Conservation (phyloP, 1,284 basidiomycete species). For the Bothia castanella region DNA sequence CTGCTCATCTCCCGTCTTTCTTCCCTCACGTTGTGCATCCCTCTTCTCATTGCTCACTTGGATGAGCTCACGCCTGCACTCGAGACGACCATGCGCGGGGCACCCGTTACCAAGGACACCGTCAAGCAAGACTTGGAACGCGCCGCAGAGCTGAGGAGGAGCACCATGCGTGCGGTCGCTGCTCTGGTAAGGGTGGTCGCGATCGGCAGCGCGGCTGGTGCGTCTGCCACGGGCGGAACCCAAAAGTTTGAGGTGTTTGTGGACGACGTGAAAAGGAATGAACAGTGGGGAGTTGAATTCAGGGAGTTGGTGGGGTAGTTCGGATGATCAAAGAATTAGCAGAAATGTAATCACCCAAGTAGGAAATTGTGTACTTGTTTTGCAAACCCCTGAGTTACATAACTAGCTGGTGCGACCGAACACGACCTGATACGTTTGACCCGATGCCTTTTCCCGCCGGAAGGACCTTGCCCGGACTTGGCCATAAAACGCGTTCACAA, state of each 20-base stretch:
- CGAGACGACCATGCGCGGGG: constrained; percentile 88
- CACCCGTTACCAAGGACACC: constrained; percentile 86
- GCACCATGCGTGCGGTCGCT: constrained; percentile 80
- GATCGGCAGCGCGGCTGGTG: constrained; percentile 51
- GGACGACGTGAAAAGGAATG: constrained; percentile 59
- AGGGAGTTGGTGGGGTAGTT: constrained; percentile 49
- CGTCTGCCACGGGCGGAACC: constrained; percentile 39
- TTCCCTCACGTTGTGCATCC: constrained; percentile 52
- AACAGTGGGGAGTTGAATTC: constrained; percentile 65
- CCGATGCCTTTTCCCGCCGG: too few species aligned
- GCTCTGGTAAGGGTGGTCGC: constrained; percentile 73
- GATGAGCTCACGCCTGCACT: constrained; percentile 84
- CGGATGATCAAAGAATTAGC: constrained; percentile 10
- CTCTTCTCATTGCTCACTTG: constrained; percentile 54
- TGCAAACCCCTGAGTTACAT: too few species aligned
- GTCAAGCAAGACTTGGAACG: constrained; percentile 98
- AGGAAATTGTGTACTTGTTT: background rate
- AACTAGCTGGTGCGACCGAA: too few species aligned
- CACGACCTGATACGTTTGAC: too few species aligned
- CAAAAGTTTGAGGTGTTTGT: constrained; percentile 73
- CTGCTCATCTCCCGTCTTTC: constrained; percentile 93
- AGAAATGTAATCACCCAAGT: constrained; percentile 1
- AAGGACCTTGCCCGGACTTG: constrained; percentile 16
- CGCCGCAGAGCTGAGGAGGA: constrained; percentile 86
- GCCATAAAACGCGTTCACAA: background rate